These are phyloP conservation scores for Xylariaceae sp. DNA, from an alignment of 2,329 filamentous ascomycete species.

Conservation along the genomic window DNA sequence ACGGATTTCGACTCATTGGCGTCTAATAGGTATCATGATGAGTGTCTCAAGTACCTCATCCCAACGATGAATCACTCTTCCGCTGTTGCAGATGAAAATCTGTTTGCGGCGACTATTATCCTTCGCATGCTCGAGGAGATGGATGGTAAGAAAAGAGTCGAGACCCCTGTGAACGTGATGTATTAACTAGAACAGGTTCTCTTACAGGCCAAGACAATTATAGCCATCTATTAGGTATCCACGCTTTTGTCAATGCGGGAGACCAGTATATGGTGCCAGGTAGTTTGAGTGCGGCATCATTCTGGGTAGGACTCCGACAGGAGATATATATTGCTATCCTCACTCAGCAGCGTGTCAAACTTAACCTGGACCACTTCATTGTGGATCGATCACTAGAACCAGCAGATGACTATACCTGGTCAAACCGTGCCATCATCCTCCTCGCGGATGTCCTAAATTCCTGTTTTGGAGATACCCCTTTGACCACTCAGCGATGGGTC, in stretches of 20 bases:
- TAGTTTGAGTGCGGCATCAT: conserved; percentile 58
- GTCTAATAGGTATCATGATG: conserved; percentile 59
- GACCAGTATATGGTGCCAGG: conserved; percentile 49
- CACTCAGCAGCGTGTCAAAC: conserved; percentile 53
- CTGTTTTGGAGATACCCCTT: conserved; percentile 58
- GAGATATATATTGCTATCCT: conserved; percentile 65
- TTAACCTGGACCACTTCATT: conserved; percentile 58
- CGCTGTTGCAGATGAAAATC: conserved; percentile 54
- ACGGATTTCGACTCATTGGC: conserved; percentile 55
- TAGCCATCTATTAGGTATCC: conserved; percentile 54
- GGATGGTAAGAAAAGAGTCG: conserved; percentile 39
- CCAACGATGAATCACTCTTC: conserved; percentile 52
- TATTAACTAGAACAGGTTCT: conserved; percentile 45
- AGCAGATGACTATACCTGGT: conserved; percentile 61
- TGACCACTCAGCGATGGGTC: conserved; percentile 48
- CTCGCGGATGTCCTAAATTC: conserved; percentile 70
- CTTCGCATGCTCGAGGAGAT: conserved; percentile 59
- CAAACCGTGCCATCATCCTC: conserved; percentile 66
- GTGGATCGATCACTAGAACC: conserved; percentile 58
- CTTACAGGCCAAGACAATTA: conserved; percentile 53
- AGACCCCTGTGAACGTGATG: conserved; percentile 3
- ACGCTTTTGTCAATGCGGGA: conserved; percentile 54
- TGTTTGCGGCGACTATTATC: conserved; percentile 60
- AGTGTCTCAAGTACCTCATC: conserved; percentile 58
- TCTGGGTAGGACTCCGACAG: conserved; percentile 64